Evolutionary conservation across 2,329 filamentous ascomycete genomes (phyloP).

Genomic region (Hansfordia pulvinata): DNA sequence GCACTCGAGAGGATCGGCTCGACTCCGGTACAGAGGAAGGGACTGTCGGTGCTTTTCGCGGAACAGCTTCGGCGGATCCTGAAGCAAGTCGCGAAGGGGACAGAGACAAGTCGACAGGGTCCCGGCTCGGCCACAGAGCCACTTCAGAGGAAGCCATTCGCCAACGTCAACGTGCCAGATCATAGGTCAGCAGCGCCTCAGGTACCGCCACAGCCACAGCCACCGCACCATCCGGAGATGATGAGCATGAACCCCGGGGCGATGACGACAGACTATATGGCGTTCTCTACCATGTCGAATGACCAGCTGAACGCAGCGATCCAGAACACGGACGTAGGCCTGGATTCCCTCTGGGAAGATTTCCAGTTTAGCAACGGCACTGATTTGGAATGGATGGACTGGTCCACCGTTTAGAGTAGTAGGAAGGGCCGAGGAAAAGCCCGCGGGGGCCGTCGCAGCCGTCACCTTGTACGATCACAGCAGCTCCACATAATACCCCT

Average conservation of each 20-base stretch:
- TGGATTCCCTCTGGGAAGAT: slow-evolving; percentile 18
- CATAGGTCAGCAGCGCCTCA: too few species aligned
- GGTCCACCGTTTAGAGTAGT: slow-evolving; percentile 15
- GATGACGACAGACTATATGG: slow-evolving; percentile 14
- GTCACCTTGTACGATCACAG: too few species aligned
- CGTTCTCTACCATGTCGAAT: slow-evolving; percentile 21
- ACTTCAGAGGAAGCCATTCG: not conserved
- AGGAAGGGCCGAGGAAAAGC: too few species aligned
- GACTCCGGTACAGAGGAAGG: slow-evolving; percentile 51
- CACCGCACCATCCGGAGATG: slow-evolving; percentile 2
- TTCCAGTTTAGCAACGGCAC: slow-evolving; percentile 18
- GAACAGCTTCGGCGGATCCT: slow-evolving; percentile 36
- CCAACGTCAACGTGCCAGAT: too few species aligned
- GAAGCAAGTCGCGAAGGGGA: too few species aligned
- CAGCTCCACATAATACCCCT: too few species aligned
- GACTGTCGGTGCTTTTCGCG: slow-evolving; percentile 47
- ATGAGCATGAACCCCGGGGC: slow-evolving; percentile 10
- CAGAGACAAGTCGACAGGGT: too few species aligned
- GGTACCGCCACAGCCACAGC: not conserved
- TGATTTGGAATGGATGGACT: slow-evolving; percentile 21
- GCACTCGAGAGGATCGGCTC: slow-evolving; percentile 57
- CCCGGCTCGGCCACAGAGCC: too few species aligned
- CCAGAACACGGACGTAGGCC: slow-evolving; percentile 17
- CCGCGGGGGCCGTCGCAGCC: too few species aligned
- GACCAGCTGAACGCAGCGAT: slow-evolving; percentile 20